Percentiles rank a stretch among this genome's conserved stretches.
Conservation (phyloP, 2,329 filamentous ascomycete genomes). For the Cladophialophora exuberans region DNA sequence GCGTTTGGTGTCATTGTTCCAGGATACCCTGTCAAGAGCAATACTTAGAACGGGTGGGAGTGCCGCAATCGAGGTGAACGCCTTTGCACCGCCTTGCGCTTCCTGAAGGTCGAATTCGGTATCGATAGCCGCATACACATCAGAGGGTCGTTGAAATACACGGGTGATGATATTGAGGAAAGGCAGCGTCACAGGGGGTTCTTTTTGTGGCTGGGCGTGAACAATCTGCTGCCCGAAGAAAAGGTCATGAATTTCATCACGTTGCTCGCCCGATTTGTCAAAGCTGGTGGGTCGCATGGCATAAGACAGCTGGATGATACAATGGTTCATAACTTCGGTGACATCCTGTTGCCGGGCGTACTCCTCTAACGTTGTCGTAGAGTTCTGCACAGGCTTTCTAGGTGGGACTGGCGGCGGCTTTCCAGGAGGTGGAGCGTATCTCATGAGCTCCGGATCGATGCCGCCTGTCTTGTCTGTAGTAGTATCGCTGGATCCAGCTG, state of each 20-base stretch:
- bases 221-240: conserved; percentile 49
- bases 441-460: conserved; percentile 19
- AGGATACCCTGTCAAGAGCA: conserved; percentile 81
- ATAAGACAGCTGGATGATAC: conserved; percentile 86
- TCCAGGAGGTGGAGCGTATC: conserved; percentile 36
- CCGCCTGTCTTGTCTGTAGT: conserved; percentile 13
- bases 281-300: conserved; percentile 74
- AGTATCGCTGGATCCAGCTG: conserved; percentile 23
- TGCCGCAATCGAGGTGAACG: conserved; percentile 73
- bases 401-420: conserved; percentile 64
- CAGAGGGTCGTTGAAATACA: conserved; percentile 50
- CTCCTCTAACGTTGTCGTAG: conserved; percentile 45
- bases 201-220: conserved; percentile 34
- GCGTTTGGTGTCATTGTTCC: conserved; percentile 62
- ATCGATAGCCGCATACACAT: conserved; percentile 83
- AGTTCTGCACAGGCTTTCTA: conserved; percentile 37
- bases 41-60: conserved; percentile 86
- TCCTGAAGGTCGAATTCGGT: conserved; percentile 81
- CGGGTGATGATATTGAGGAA: conserved; percentile 67
- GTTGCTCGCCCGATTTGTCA: conserved; percentile 73
- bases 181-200: conserved; percentile 40
- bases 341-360: conserved; percentile 86
- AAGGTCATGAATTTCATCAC: conserved; percentile 74
- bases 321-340: conserved; percentile 91
- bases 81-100: conserved; percentile 64